These are phyloP conservation scores for Anastatica hierochuntica DNA, from an alignment of 345 rosid species.

Conservation along the genomic window DNA sequence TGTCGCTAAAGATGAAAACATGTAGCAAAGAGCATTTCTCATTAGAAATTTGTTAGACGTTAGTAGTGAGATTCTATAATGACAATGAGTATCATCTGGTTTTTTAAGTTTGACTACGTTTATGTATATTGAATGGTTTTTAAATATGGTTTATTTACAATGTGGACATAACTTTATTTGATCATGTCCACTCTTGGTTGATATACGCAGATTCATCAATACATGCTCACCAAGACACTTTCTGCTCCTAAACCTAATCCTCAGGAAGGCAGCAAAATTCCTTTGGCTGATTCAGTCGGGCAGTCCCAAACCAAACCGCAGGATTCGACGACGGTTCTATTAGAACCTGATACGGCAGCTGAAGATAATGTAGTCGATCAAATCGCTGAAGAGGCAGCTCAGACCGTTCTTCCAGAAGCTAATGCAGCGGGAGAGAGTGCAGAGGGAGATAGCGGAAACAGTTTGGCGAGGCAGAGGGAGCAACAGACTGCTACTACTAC, in stretches of 20 bases:
- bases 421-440: slow-evolving; percentile 23
- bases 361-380: slow-evolving; percentile 37
- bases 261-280: not conserved
- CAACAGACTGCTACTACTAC: too few relatives aligned
- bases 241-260: slow-evolving; percentile 45
- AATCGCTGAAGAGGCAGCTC: slow-evolving; percentile 25
- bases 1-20: too few relatives aligned
- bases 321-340: not conserved
- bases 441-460: not conserved
- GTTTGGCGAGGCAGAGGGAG: not conserved
- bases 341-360: slow-evolving; percentile 17
- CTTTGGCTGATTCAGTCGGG: not conserved
- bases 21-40: not conserved
- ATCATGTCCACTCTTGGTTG: not conserved
- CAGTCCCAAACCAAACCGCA: slow-evolving; percentile 3
- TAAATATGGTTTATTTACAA: not conserved
- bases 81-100: not conserved
- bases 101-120: not conserved
- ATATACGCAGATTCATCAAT: slow-evolving; percentile 62
- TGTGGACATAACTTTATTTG: not conserved
- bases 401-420: slow-evolving; percentile 18
- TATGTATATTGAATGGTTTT: not conserved
- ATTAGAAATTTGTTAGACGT: not conserved
- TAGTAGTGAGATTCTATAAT: not conserved
- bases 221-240: slow-evolving; percentile 71